Evolutionary conservation across 257 asterid genomes (phyloP), one percentile per base, ranked within the genome.

Genomic region (Galeopsis tetrahit): DNA sequence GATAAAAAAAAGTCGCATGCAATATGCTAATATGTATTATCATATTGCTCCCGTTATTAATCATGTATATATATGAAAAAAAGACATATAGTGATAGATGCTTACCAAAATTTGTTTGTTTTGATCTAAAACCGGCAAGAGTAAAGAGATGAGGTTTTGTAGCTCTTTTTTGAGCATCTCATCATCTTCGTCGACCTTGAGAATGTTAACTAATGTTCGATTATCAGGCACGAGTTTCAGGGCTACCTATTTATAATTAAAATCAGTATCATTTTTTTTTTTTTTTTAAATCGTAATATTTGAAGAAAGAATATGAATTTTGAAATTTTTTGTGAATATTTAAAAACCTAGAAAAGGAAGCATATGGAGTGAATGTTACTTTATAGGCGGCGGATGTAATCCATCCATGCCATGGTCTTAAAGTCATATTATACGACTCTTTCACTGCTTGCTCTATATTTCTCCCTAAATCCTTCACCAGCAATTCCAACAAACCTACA

Each of bases 381-480:
- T 51, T 83, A 65, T 79, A 90, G 60, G 98, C 97, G 1, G 98
- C 87, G 0, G 97, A 85, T 75, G 97, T 85, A 73, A 92, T 90
- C 98, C 98, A 92, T 70, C 98, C 97, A 82, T 92, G 97, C 97
- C 97, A 92, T 75, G 98, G 97, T 77, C 82, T 90, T 33, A 92
- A 83, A 63, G 91, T 92, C 51, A 32, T 59, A 40, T 28, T 83
- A 53, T 94, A 94, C 0, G 96, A 77, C 70, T 89, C 95, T 65
- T 89, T 88, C 66, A 94, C 97, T 4, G 86, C 96, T 75, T 86
- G 77, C 76, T 75, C 95, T 85, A 94, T 80, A 68, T 85, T 80
- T 74, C 77, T 85, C 53, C 75, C 90, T 4, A 85, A 84, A 83
- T 94, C 93, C 70, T 85, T 86, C 28, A 70, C 86, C 28, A 94